Evolutionary conservation across 495 filamentous ascomycete genomes (phyloP).

Genomic region (Zalerion maritima): DNA sequence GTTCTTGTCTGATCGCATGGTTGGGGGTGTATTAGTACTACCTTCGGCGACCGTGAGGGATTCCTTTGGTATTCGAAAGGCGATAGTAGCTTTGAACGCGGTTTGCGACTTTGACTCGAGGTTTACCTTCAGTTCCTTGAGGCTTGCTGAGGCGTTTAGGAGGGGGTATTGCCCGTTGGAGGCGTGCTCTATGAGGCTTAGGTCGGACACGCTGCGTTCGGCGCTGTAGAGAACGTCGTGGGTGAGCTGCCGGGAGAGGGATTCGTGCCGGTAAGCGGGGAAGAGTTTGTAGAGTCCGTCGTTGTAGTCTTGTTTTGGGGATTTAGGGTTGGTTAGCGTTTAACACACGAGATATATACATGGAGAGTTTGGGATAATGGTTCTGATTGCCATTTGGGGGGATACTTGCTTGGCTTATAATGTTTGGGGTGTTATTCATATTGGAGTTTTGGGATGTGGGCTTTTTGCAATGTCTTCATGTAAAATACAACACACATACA

Average conservation of each 20-base stretch:
- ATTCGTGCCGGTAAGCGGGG: slow-evolving; percentile 16
- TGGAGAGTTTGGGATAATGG: no score
- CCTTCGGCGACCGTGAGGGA: slow-evolving; percentile 6
- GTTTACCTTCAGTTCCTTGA: slow-evolving; percentile 24
- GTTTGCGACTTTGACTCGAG: slow-evolving; percentile 15
- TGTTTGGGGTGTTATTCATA: no score
- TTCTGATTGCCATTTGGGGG: no score
- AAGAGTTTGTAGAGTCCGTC: slow-evolving; percentile 24
- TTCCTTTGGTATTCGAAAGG: slow-evolving; percentile 12
- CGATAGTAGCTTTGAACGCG: slow-evolving; percentile 16
- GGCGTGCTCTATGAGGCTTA: slow-evolving; percentile 18
- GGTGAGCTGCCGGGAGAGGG: slow-evolving; percentile 19
- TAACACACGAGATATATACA: no score
- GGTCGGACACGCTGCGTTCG: slow-evolving; percentile 12
- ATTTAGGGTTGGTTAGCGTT: no score
- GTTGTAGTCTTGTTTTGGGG: slow-evolving; percentile 22
- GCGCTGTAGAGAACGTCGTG: slow-evolving; percentile 19
- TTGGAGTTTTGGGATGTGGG: no score
- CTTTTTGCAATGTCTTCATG: no score
- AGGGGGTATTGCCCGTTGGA: slow-evolving; percentile 18
- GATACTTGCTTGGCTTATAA: no score
- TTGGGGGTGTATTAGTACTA: background rate
- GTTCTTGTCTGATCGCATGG: slow-evolving; percentile 2
- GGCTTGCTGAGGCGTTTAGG: slow-evolving; percentile 16
- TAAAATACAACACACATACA: background rate